Evolutionary conservation across 176 grass and related monocot species (phyloP), one percentile per base, ranked within the genome.

Genomic region (Paspalum notatum): DNA sequence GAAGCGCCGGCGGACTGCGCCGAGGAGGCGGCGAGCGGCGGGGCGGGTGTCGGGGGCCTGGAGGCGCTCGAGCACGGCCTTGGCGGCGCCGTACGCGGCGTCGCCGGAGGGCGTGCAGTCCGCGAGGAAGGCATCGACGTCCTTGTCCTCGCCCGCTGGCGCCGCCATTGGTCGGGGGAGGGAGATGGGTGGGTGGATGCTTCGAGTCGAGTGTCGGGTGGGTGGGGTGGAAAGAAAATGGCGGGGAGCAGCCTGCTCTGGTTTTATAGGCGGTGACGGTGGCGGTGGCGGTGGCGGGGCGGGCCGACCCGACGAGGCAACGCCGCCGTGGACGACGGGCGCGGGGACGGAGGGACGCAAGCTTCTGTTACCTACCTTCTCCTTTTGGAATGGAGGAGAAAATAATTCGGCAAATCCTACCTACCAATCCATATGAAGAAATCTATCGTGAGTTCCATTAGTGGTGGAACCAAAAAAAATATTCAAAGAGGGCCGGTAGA

Each of bases 31-130:
- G 20, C 96, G 92, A 7, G 96, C 84, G 5, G 72, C 88, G 71
- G 96, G 84, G 66, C 95, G 78, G 27, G 95, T 78, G 83, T n/a
- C 74, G 18, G 82, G 78, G n/a, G 58, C 65, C 39, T 89, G 56
- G 43, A 98, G 90, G 48, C 86, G 82, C 79, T 95, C 90, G 66
- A 98, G 90, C 63, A 95, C 61, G 66, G 84, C 73, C 92, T 86
- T 98, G 78, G 90, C 72, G 49, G 88, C 88, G 60, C 74, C 86
- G 84, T 98, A 98, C 40, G 96, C 96, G 17, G 88, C 90, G 74
- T 95, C 90, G n/a, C 96, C 96, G 5, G 96, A 99, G 40, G 50
- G 43, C 67, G 81, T 62, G 86, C 92, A 99, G 38, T 90, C 76
- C 61, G 48, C 87, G 73, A 99, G 76, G 87, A 99, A 95, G 25